A percentile compares a stretch with the other conserved stretches of the same genome.
Evolutionary conservation across 2,329 filamentous ascomycete genomes (phyloP).

Genomic region (Penicillium sp.): DNA sequence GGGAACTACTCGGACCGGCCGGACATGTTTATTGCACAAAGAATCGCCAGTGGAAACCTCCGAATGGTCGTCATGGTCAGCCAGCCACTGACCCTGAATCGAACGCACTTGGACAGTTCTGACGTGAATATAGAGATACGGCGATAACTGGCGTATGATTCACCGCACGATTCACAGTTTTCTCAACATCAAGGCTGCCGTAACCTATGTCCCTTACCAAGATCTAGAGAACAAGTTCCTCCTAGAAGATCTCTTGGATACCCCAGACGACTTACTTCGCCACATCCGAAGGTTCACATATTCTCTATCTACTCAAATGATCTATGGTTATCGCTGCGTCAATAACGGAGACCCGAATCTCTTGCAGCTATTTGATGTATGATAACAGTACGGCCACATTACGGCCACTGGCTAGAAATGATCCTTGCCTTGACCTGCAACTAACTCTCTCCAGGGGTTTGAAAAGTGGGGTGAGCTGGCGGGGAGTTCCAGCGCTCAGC

Average conservation of each 20-base stretch:
- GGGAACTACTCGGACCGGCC: constrained; percentile 53
- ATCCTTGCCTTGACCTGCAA: too few relatives aligned
- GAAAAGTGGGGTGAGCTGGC: too few relatives aligned
- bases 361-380: constrained; percentile 43
- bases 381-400: not conserved
- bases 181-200: constrained; percentile 50
- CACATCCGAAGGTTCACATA: constrained; percentile 53
- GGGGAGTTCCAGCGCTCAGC: constrained; percentile 32
- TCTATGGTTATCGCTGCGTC: constrained; percentile 50
- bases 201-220: constrained; percentile 57
- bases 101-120: too few relatives aligned
- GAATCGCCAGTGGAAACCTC: constrained; percentile 27
- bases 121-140: constrained; percentile 21
- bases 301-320: constrained; percentile 52
- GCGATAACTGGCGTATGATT: constrained; percentile 28
- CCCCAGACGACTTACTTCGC: constrained; percentile 37
- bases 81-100: not conserved
- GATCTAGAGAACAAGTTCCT: constrained; percentile 58
- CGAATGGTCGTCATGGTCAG: constrained; percentile 35
- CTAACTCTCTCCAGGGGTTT: too few relatives aligned
- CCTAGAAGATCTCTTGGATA: constrained; percentile 42
- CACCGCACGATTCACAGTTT: constrained; percentile 46
- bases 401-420: too few relatives aligned
- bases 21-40: constrained; percentile 48
- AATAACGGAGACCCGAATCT: constrained; percentile 45